phyloP scores from a whole-genome alignment of 192 early-diverging fungal species.

The Pecoramyces ruminantium region DNA sequence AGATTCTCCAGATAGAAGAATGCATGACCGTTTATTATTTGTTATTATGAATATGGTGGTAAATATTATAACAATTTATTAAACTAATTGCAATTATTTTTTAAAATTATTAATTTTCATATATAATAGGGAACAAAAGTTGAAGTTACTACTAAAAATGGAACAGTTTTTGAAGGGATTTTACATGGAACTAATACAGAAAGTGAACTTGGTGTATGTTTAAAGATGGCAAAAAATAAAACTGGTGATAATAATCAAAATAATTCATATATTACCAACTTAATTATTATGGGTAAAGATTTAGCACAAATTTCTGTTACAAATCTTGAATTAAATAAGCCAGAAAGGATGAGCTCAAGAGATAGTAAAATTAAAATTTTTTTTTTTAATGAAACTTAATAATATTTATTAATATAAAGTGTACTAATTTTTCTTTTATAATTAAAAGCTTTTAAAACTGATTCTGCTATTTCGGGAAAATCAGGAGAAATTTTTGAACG shows the following conservation, averaged over 20 bases:
- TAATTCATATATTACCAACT: conserved; percentile 14
- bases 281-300: conserved; percentile 53
- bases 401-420: background rate
- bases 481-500: conserved; percentile 48
- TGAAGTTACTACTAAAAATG: conserved; percentile 30
- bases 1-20: background rate
- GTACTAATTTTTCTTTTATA: background rate
- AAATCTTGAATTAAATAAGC: conserved; percentile 27
- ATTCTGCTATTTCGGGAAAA: conserved; percentile 68
- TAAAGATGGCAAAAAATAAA: conserved; percentile 32
- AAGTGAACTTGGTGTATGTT: conserved; percentile 43
- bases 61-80: too few species aligned
- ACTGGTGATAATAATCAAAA: conserved; percentile 18
- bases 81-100: too few species aligned
- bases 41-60: conserved; percentile 47
- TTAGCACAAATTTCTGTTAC: conserved; percentile 30
- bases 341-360: conserved; percentile 14
- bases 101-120: too few species aligned
- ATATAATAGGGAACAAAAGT: conserved; percentile 50
- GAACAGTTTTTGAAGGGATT: conserved; percentile 48
- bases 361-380: conserved; percentile 19
- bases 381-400: too few species aligned
- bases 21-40: conserved; percentile 46
- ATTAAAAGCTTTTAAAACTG: conserved; percentile 51
- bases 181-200: conserved; percentile 39